Evolutionary conservation across 2,329 filamentous ascomycete genomes (phyloP), one percentile per base, ranked within the genome.

Genomic region (Colletotrichum trifolii): DNA sequence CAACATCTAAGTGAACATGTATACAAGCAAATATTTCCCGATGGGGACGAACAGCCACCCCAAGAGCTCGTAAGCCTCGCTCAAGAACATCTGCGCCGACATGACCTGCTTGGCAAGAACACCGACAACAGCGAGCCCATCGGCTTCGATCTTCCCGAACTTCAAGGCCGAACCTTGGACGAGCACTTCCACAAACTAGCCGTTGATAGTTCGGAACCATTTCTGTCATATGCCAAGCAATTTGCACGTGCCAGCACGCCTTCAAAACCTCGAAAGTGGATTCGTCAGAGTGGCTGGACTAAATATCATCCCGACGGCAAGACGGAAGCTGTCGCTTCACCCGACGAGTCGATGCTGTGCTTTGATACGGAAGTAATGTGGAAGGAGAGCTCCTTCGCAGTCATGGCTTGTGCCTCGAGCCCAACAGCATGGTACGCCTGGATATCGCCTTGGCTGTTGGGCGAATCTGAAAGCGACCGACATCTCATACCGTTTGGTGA

Each of bases 351-450:
- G 4, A 90, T 95, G 84, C 82, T 98, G 59, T 94, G 91, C 42
- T 99, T 99, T 71, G 96, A 99, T 78, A 97, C 94, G 1, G 96
- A 99, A 78, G 94, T 97, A 50, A 90, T 99, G 90, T 99, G 91
- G 87, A 97, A 96, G 75, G 89, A 96, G 74, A 95, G 90, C 69
- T 90, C 91, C 0, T 99, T 93, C 76, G 94, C 96, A 0, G 93
- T 97, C 62, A 98, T 99, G 93, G 96, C 96, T 25, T 98, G 95
- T 75, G 96, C 96, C 12, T 92, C 90, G 15, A 94, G 94, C 70
- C 90, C 93, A 1, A 94, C 89, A 3, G 90, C 94, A 36, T 99
- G 96, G 96, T 99, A 99, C 79, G 93, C 91, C 1, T 99, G 96
- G 96, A 78, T 99, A 57, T 99, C 96, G 11, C 96, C 96, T 0